These are phyloP conservation scores for Nicotiana paniculata DNA, from an alignment of 257 asterid genomes.

Conservation along the genomic window DNA sequence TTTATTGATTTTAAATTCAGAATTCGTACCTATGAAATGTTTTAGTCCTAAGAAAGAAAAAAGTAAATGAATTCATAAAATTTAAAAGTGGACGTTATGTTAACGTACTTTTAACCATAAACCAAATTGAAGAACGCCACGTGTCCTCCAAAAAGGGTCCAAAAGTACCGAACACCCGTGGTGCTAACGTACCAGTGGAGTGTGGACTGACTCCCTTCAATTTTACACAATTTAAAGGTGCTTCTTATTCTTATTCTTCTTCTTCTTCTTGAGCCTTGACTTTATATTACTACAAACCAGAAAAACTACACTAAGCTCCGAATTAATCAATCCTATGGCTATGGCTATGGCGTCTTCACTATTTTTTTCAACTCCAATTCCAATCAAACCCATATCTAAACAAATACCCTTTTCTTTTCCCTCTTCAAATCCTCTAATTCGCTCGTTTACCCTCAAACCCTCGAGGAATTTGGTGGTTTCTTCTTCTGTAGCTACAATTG, in stretches of 20 bases:
- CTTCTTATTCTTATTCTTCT: not conserved
- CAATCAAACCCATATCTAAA: not conserved
- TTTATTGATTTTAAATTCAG: no score
- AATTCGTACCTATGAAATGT: no score
- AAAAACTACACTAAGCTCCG: not conserved
- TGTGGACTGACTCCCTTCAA: not conserved
- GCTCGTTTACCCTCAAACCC: not conserved
- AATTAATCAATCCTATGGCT: conserved; percentile 10
- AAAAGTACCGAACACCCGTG: conserved; percentile 1
- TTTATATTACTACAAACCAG: not conserved
- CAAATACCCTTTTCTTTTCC: not conserved
- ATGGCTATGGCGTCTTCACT: conserved; percentile 35
- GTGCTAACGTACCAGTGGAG: conserved; percentile 3
- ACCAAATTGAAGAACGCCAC: not conserved
- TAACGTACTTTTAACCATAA: no score
- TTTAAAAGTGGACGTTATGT: no score
- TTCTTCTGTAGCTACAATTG: conserved; percentile 30
- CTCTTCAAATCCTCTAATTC: not conserved
- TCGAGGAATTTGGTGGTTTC: conserved; percentile 10
- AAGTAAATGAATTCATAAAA: no score
- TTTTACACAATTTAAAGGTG: not conserved
- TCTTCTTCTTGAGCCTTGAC: not conserved
- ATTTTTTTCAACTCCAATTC: conserved; percentile 9
- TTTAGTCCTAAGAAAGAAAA: no score
- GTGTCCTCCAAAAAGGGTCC: not conserved